phyloP scores from a whole-genome alignment of 495 filamentous ascomycete species.

The Astrothelium macrocarpum region DNA sequence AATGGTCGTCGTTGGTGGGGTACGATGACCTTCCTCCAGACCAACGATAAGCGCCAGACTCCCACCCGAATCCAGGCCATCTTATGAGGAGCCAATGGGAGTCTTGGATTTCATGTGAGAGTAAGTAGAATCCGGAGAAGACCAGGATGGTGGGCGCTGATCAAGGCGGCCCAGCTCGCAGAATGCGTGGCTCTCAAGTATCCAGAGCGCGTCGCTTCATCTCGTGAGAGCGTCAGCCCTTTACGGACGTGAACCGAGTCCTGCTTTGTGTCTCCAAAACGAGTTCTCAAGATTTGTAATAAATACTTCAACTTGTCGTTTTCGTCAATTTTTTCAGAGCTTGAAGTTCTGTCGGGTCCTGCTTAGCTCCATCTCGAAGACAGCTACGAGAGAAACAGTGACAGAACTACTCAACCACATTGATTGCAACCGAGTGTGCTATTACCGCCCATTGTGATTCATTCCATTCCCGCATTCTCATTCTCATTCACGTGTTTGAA shows the following conservation, averaged over 20 bases:
- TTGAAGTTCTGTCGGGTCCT: neutral
- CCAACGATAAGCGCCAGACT: neutral
- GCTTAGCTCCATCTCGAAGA: neutral
- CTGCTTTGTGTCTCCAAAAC: neutral
- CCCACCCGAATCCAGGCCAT: neutral
- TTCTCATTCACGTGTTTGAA: neutral
- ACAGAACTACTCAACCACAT: no score
- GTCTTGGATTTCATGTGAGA: neutral
- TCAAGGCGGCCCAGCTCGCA: neutral
- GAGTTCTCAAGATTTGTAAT: neutral
- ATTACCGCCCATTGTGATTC: neutral
- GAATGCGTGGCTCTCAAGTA: conserved; percentile 3
- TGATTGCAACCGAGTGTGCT: no score
- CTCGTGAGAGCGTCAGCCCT: neutral
- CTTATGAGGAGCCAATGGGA: neutral
- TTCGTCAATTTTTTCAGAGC: neutral
- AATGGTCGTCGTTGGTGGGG: neutral
- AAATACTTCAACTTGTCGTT: neutral
- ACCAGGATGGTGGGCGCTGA: neutral
- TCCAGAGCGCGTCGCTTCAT: neutral
- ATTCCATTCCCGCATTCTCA: no score
- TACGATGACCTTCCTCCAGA: neutral
- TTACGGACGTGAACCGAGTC: neutral
- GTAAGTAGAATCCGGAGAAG: neutral
- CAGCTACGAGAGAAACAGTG: neutral